Evolutionary conservation across 768 basidiomycete genomes (phyloP), one percentile per base, ranked within the genome.

Genomic region (Pleurotus eryngii): DNA sequence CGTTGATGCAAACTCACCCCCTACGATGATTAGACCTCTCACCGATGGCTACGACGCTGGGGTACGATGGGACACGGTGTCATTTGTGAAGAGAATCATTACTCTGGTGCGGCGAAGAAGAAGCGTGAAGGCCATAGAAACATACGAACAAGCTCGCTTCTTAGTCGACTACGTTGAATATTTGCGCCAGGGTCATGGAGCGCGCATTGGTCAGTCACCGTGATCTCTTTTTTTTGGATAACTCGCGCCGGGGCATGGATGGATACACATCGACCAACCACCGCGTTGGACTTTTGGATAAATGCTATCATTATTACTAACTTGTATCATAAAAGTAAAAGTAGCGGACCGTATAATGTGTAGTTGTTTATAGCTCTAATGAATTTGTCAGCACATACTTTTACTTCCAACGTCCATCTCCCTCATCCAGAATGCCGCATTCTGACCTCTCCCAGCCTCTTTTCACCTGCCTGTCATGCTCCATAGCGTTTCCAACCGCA

Each of bases 71-170:
- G 81, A 81, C 53, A 81, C 86, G 12, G 65, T 96, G 57, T 74
- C 79, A 38, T 78, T 92, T 46, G 86, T 93, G 7, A 86, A 90
- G 65, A 79, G 81, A 22, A 85, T 82, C 1, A 90, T 98, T 55
- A 72, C 76, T 5, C 81, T 93, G 56, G 82, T 95, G 6, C 73
- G 95, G 49, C 74, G 81, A 60, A 74, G 94, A 60, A 75, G 95
- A 59, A 94, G 93, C 63, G 70, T 87, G 57, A 98, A 98, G 68
- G 94, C 95, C 1, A 83, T 98, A 40, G 96, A 98, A 69, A 96
- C 93, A 3, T 87, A 90, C 67, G 93, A 97, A 67, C 95, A 98
- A 70, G 96, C 96, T 14, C 74, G 78, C 61, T 94, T 95, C 65
- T 70, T 95, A 49, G 82, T 87, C 0, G 87, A 91, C 27, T 95